phyloP scores from a whole-genome alignment of 2,329 filamentous ascomycete genomes.

The Microsporum canis region DNA sequence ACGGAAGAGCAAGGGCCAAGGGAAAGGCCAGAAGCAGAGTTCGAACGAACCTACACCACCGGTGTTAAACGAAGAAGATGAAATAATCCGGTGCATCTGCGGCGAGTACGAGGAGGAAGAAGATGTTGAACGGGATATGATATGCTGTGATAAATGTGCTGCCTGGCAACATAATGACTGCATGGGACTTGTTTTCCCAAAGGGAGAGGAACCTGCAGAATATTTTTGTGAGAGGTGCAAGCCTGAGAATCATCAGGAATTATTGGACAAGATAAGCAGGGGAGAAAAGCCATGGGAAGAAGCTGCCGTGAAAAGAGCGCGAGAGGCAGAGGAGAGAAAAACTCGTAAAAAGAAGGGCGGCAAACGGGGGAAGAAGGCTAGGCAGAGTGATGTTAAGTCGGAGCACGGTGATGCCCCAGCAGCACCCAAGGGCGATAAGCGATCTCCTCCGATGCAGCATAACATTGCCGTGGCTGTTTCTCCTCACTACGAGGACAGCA shows the following conservation, averaged over 20 bases:
- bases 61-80: slow-evolving; percentile 45
- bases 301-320: slow-evolving; percentile 51
- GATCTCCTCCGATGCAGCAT: slow-evolving; percentile 21
- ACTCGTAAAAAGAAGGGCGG: slow-evolving; percentile 47
- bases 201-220: slow-evolving; percentile 61
- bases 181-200: slow-evolving; percentile 71
- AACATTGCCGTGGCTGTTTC: slow-evolving; percentile 19
- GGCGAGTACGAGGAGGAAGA: slow-evolving; percentile 77
- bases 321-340: slow-evolving; percentile 48
- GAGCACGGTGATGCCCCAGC: slow-evolving; percentile 31
- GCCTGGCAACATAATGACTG: slow-evolving; percentile 98
- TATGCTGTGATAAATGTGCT: slow-evolving; percentile 82
- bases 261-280: slow-evolving; percentile 63
- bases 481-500: slow-evolving; percentile 14
- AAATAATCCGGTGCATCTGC: slow-evolving; percentile 86
- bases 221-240: slow-evolving; percentile 91
- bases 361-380: slow-evolving; percentile 50
- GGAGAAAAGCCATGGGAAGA: slow-evolving; percentile 84
- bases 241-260: slow-evolving; percentile 69
- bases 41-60: slow-evolving; percentile 36
- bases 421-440: slow-evolving; percentile 17
- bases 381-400: slow-evolving; percentile 52
- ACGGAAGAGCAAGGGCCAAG: slow-evolving; percentile 37
- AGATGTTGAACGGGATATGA: slow-evolving; percentile 82
- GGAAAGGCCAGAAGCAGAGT: slow-evolving; percentile 36